These are phyloP conservation scores for Coemansia linderi DNA, from an alignment of 371 early-diverging fungal genomes.

Conservation along the genomic window DNA sequence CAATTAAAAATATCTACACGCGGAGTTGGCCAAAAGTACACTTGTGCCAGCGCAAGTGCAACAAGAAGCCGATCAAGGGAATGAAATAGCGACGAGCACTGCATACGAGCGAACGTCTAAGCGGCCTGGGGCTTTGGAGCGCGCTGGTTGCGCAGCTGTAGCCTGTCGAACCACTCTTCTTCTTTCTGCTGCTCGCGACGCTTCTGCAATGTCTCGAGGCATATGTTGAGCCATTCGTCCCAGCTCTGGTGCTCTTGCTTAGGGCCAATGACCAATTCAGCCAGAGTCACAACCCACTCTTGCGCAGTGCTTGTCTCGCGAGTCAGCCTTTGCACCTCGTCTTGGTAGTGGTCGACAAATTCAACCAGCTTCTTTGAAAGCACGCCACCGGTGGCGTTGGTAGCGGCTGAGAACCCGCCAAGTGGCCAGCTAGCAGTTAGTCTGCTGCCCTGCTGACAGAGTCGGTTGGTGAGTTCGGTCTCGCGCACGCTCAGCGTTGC, in stretches of 20 bases:
- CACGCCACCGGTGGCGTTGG: neutral
- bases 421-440: neutral
- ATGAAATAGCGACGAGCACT: neutral
- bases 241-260: slow-evolving; percentile 43
- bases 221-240: slow-evolving; percentile 47
- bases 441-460: slow-evolving; percentile 3
- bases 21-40: neutral
- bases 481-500: slow-evolving; percentile 16
- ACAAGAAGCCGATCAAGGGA: neutral
- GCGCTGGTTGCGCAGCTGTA: neutral
- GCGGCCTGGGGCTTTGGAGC: neutral
- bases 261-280: slow-evolving; percentile 43
- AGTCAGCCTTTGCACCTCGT: slow-evolving; percentile 28
- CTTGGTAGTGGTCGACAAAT: slow-evolving; percentile 41
- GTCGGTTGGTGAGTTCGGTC: slow-evolving; percentile 23
- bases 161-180: slow-evolving; percentile 26
- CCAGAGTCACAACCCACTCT: slow-evolving; percentile 45
- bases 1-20: slow-evolving; percentile 3
- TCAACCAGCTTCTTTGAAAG: slow-evolving; percentile 32
- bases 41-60: neutral
- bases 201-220: slow-evolving; percentile 36
- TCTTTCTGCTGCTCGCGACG: slow-evolving; percentile 29
- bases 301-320: slow-evolving; percentile 41
- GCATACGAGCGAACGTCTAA: neutral
- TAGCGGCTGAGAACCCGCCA: neutral